Base-by-base conservation (phyloP, 257 asterid species). In the Phtheirospermum japonicum region DNA sequence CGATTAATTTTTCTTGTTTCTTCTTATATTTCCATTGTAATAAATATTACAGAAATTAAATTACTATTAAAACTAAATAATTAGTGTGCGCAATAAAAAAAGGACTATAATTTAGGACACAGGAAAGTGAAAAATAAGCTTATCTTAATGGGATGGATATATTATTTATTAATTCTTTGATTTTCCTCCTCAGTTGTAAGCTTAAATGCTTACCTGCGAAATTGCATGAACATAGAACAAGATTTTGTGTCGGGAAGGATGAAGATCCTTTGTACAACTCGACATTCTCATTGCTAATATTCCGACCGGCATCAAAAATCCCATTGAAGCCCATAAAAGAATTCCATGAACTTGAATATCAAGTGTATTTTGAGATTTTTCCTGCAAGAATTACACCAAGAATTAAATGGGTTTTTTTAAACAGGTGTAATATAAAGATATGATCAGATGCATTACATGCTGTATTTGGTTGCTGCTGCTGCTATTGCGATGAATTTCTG, bases 311-410 rank as follows among this genome's bases (percentile, higher is more conserved):
- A 87, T 82, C 65, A 88, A 77, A 68, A 84, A 72, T 42, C 95
- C 96, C 79, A 79, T 75, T 36, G 98, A 85, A 75, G 85, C 85
- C 96, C 98, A 90, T 19, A 85, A 67, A 12, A 88, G 68, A 52
- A 90, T 64, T 34, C 95, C 97, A 77, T 87, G 97, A 67, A 87
- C 73, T 64, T 62, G 75, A 66, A 90, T 83, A 19, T 83, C 83
- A 72, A 69, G 55, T 59, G 52, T 56, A 77, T 53, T 85, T 48
- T 61, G 66, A 61, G 78, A 64, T 73, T 58, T 72, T 28, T 67
- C 82, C 95, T 90, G 79, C 77, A 72, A 50, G 30, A 36, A 65
- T 28, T 6, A 28, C 7, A 11, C 12, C 28, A 23, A 40, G 5
- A 2, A 40, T 40, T 40, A 10, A 40, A 43, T 43, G 6, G 13